Conservation (phyloP, 768 basidiomycete species). For the Mycena sanguinolenta region DNA sequence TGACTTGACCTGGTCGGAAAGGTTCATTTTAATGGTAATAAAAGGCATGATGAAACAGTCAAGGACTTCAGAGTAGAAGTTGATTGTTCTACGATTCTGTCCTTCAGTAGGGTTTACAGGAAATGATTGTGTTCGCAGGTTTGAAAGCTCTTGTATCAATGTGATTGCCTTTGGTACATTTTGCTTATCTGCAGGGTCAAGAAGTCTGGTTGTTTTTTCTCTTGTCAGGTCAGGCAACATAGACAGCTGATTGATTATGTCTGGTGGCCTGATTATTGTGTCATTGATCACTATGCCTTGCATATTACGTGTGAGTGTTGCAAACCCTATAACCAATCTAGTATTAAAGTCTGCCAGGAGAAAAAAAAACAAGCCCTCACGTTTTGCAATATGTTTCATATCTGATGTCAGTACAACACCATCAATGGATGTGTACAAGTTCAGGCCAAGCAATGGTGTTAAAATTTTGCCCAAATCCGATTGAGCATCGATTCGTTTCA, state of each 20-base stretch:
- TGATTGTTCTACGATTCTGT: neutral
- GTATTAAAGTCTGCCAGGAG: too few species aligned
- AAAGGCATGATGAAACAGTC: conserved; percentile 36
- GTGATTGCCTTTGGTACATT: conserved; percentile 40
- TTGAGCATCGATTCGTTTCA: conserved; percentile 14
- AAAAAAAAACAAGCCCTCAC: too few species aligned
- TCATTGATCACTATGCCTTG: neutral
- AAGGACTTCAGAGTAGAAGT: conserved; percentile 27
- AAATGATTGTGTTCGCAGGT: neutral
- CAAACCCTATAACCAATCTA: neutral
- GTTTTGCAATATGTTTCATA: conserved; percentile 47
- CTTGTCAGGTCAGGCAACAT: neutral
- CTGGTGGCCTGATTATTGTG: neutral
- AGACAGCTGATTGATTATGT: neutral
- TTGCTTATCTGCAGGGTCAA: conserved; percentile 38
- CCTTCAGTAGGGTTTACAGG: neutral
- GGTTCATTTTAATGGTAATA: conserved; percentile 29
- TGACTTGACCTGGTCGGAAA: conserved; percentile 41
- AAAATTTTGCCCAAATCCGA: conserved; percentile 31
- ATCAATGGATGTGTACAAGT: conserved; percentile 34
- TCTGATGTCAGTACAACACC: conserved; percentile 41
- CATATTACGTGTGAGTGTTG: neutral
- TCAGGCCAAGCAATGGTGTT: conserved; percentile 37
- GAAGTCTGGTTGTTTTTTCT: conserved; percentile 22
- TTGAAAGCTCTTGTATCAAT: conserved; percentile 24